These are phyloP conservation scores for Hortiboletus campestris DNA, from an alignment of 768 basidiomycete genomes.

Conservation along the genomic window DNA sequence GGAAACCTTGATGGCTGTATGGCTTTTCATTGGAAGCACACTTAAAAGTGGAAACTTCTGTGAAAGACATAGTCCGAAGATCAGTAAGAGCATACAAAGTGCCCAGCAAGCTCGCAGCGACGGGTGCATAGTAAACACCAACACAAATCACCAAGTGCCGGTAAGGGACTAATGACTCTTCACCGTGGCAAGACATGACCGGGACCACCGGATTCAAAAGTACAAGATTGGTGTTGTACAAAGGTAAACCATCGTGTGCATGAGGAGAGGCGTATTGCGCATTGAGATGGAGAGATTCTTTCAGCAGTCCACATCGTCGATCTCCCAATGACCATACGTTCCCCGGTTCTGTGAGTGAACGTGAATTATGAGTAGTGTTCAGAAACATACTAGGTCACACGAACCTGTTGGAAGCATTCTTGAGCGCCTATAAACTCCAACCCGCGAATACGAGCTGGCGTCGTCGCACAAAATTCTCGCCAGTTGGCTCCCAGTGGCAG, in stretches of 20 bases:
- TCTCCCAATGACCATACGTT: slow-evolving; percentile 24
- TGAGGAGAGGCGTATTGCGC: not conserved
- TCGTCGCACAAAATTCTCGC: slow-evolving; percentile 35
- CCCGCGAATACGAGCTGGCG: slow-evolving; percentile 25
- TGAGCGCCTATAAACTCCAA: slow-evolving; percentile 28
- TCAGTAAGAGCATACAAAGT: too few species aligned
- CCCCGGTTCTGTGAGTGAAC: slow-evolving; percentile 5
- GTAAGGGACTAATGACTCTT: not conserved
- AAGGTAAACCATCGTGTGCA: not conserved
- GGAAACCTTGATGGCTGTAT: too few species aligned
- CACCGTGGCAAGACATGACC: not conserved
- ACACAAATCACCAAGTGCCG: too few species aligned
- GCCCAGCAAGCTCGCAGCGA: not conserved
- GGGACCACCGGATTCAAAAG: not conserved
- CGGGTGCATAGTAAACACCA: not conserved
- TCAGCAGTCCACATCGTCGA: slow-evolving; percentile 15
- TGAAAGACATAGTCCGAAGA: too few species aligned
- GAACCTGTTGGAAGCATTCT: slow-evolving; percentile 17
- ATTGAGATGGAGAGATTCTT: not conserved
- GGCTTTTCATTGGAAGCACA: too few species aligned
- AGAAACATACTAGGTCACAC: not conserved
- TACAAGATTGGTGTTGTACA: not conserved
- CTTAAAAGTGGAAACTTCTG: too few species aligned
- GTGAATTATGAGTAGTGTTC: not conserved
- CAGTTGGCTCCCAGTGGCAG: slow-evolving; percentile 28